Evolutionary conservation across 768 basidiomycete genomes (phyloP), one percentile per base, ranked within the genome.

Genomic region (Gymnopilus dilepis): DNA sequence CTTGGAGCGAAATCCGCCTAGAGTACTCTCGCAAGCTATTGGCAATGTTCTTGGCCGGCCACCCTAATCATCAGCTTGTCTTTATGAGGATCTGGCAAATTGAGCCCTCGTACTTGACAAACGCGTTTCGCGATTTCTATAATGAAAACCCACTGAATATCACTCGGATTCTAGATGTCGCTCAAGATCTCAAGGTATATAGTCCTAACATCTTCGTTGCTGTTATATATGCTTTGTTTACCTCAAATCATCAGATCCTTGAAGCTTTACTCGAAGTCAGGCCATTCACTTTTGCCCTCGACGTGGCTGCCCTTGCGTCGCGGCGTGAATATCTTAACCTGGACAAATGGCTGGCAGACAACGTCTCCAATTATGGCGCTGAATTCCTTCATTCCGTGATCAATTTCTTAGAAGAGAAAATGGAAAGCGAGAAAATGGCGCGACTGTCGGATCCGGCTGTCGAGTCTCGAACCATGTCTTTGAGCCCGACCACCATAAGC

Each of bases 81-180:
- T 98, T 99, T 79, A 95, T 97, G 87, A 86, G 95, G 50, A 88
- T 99, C 58, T 96, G 94, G 91, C 93, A 96, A 70, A 90, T 93
- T 42, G 87, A 95, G 69, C 92, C 92, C 0, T 79, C 87, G 0
- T 93, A 95, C 73, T 84, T 99, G 53, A 89, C 94, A 4, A 84
- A 88, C 58, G 94, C 94, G 6, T 91, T 99, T 76, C 86, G 90
- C 30, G 93, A 95, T 64, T 96, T 95, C 71, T 97, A 99, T 74
- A 85, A 90, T 50, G 94, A 96, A 69, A 94, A 88, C 63, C 92
- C 94, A 40, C 83, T 95, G 57, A 97, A 99, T 71, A 94, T 99
- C 57, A 95, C 94, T 15, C 84, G 95, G 38, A 95, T 99, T 48
- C 79, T 99, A 53, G 97, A 99, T 70, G 92, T 98, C 26, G 95